phyloP scores from a whole-genome alignment of 2,329 filamentous ascomycete genomes.

The Onygenales sp. region DNA sequence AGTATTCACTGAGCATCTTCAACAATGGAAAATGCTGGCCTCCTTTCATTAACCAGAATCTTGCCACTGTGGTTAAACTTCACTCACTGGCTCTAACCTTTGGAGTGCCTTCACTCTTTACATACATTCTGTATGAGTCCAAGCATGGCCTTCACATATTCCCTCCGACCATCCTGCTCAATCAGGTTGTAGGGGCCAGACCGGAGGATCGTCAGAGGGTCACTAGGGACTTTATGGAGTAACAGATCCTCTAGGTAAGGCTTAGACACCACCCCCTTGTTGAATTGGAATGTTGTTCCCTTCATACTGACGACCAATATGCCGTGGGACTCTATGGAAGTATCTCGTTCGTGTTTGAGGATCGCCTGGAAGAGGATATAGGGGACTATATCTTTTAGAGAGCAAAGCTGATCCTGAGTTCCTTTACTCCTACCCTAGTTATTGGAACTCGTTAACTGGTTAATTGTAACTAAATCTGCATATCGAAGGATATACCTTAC shows the following conservation, averaged over 20 bases:
- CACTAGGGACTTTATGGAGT: neutral
- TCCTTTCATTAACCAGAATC: neutral
- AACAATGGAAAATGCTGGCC: neutral
- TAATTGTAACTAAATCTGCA: neutral
- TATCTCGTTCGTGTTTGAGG: neutral
- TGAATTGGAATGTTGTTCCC: neutral
- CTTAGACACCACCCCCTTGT: neutral
- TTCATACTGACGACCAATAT: constrained; percentile 1
- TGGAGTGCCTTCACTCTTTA: neutral
- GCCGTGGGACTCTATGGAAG: neutral
- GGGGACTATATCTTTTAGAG: neutral
- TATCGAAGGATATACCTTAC: neutral
- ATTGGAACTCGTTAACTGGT: neutral
- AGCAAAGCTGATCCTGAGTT: neutral
- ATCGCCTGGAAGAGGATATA: constrained; percentile 3
- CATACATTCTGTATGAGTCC: neutral
- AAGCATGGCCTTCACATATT: neutral
- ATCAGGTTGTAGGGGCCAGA: neutral
- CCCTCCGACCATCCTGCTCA: neutral
- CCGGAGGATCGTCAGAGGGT: neutral
- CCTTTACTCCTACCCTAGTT: neutral
- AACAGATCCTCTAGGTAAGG: neutral
- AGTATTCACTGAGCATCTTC: neutral
- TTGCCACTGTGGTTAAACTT: neutral
- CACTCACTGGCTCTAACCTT: neutral